phyloP scores from a whole-genome alignment of 116 monocot genomes.

The Trichopus zeylanicus region DNA sequence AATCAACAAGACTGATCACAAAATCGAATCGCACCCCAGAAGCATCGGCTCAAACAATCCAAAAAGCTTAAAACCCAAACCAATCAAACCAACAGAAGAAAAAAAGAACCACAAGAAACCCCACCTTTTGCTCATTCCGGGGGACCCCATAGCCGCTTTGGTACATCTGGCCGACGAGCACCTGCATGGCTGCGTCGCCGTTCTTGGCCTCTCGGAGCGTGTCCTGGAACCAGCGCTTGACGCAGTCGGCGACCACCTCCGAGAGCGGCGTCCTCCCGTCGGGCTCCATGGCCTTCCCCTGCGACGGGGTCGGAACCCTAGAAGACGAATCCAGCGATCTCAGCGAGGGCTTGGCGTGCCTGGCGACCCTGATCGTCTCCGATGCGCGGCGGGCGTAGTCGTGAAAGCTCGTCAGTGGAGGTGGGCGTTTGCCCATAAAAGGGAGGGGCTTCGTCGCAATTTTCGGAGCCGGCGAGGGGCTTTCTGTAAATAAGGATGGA shows the following conservation, averaged over 20 bases:
- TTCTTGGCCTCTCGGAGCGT: constrained; percentile 64
- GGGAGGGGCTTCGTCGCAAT: neutral
- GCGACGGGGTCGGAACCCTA: neutral
- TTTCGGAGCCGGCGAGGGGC: neutral
- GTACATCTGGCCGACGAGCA: constrained; percentile 95
- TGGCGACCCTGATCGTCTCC: neutral
- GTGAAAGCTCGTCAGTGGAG: constrained; percentile 4
- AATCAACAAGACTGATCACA: too few species aligned
- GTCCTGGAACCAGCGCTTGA: constrained; percentile 76
- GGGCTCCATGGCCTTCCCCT: constrained; percentile 1
- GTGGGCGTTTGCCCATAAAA: constrained; percentile 23
- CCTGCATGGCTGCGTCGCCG: constrained; percentile 76
- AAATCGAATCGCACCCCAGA: too few species aligned
- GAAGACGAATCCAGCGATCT: neutral
- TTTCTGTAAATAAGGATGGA: constrained; percentile 2
- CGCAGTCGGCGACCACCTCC: constrained; percentile 72
- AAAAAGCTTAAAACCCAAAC: neutral
- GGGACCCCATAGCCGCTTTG: constrained; percentile 60
- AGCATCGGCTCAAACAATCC: neutral
- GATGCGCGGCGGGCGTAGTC: constrained; percentile 16
- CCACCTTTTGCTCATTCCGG: constrained; percentile 67
- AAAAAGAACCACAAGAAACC: neutral
- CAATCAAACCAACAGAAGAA: neutral
- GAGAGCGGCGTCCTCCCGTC: constrained; percentile 34
- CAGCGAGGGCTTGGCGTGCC: neutral